Percentiles rank a stretch among this genome's conserved stretches.
These are phyloP conservation scores for Piromyces sp. DNA, from an alignment of 192 early-diverging fungal genomes.

Conservation along the genomic window DNA sequence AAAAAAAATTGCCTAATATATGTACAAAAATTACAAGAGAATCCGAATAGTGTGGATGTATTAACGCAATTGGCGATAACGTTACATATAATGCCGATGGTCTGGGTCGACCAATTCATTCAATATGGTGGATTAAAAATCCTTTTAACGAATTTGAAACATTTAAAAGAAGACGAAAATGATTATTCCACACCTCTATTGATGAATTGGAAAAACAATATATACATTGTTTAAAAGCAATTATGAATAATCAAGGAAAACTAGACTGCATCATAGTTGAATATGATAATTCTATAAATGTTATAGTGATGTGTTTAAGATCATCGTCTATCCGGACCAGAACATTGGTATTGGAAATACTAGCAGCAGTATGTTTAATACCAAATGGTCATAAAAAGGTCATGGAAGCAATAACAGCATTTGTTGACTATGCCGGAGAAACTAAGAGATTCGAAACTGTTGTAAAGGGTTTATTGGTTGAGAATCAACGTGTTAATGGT, in stretches of 20 bases:
- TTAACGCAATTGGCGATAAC: constrained; percentile 18
- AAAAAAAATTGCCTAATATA: not conserved
- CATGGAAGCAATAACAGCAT: constrained; percentile 20
- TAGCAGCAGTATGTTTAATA: constrained; percentile 34
- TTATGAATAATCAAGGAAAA: constrained; percentile 41
- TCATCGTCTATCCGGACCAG: constrained; percentile 19
- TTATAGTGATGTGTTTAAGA: constrained; percentile 28
- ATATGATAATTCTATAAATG: constrained; percentile 14
- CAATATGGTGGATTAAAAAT: constrained; percentile 26
- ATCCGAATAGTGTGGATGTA: constrained; percentile 15
- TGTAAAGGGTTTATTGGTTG: constrained; percentile 4
- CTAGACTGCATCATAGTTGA: constrained; percentile 29
- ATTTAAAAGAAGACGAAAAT: constrained; percentile 14
- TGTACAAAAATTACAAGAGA: constrained; percentile 12
- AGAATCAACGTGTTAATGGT: not conserved
- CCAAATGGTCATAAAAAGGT: constrained; percentile 27
- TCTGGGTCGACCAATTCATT: constrained; percentile 31
- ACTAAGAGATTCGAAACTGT: constrained; percentile 26
- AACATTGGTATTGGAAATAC: constrained; percentile 26
- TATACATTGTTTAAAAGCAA: constrained; percentile 32
- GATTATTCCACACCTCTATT: constrained; percentile 3
- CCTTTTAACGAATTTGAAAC: constrained; percentile 18
- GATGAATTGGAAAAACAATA: constrained; percentile 34
- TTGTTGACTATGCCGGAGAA: constrained; percentile 9
- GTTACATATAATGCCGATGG: constrained; percentile 21